Evolutionary conservation across 2,329 filamentous ascomycete genomes (phyloP).

Genomic region (Fusarium mundagurra): DNA sequence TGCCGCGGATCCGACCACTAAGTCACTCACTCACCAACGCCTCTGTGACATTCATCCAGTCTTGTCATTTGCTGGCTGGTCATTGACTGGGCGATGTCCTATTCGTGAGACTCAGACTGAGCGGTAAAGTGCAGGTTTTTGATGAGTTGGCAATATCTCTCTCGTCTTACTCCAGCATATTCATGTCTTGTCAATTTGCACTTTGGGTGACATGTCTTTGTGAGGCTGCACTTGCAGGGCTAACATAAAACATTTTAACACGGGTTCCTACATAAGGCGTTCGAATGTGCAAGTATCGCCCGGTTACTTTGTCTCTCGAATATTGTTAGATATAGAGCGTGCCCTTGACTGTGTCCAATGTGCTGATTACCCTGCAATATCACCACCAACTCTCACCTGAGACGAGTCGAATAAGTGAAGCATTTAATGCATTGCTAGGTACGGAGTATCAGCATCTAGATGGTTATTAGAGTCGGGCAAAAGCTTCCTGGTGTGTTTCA

Average conservation of each 20-base stretch:
- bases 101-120: not conserved
- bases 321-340: not conserved
- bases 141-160: conserved; percentile 7
- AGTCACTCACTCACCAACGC: not conserved
- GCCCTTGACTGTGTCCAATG: not conserved
- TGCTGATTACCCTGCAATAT: not conserved
- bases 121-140: conserved; percentile 16
- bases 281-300: not conserved
- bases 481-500: not conserved
- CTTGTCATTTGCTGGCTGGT: conserved; percentile 10
- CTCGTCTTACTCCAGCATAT: not conserved
- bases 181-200: not conserved
- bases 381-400: not conserved
- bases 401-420: not conserved
- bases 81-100: not conserved
- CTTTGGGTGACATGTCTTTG: not conserved
- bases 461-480: not conserved
- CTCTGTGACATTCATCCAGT: not conserved
- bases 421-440: not conserved
- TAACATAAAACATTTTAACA: not conserved
- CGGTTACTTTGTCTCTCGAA: not conserved
- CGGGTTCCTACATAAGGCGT: conserved; percentile 11
- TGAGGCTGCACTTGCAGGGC: not conserved
- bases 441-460: not conserved
- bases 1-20: conserved; percentile 21